Conservation (phyloP, 1,284 basidiomycete species). For the Fomitopsis schrenkii region DNA sequence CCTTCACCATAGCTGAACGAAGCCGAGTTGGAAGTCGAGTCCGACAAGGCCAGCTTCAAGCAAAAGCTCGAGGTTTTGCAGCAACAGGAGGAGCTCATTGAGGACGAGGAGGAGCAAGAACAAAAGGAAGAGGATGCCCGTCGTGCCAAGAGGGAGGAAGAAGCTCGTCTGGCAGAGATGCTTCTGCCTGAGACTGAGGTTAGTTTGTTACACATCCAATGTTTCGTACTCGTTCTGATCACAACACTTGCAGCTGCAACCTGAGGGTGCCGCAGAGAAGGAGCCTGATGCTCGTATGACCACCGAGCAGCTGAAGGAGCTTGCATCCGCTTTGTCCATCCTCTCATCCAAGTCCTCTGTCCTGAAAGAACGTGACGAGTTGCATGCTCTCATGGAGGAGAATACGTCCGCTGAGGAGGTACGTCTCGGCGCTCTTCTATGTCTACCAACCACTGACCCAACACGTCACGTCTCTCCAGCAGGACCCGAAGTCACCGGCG, state of each 20-base stretch:
- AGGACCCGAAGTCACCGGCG: slow-evolving; percentile 77
- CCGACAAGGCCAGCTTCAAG: slow-evolving; percentile 93
- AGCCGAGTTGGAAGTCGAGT: slow-evolving; percentile 93
- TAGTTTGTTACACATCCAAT: no score
- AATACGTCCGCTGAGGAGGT: slow-evolving; percentile 87
- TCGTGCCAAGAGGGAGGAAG: slow-evolving; percentile 77
- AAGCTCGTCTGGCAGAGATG: slow-evolving; percentile 71
- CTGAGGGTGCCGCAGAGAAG: slow-evolving; percentile 40
- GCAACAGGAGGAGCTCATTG: slow-evolving; percentile 98
- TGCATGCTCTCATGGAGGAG: slow-evolving; percentile 88
- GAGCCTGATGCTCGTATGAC: slow-evolving; percentile 88
- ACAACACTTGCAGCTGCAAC: slow-evolving; percentile 32
- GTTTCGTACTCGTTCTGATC: no score
- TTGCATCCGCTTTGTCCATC: slow-evolving; percentile 89
- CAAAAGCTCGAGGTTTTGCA: slow-evolving; percentile 97
- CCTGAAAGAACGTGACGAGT: slow-evolving; percentile 92
- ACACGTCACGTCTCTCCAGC: slow-evolving; percentile 1
- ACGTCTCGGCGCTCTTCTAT: slow-evolving; percentile 7
- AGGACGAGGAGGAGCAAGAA: slow-evolving; percentile 98
- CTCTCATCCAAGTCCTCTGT: slow-evolving; percentile 96
- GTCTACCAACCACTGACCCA: not conserved
- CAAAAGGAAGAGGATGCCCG: slow-evolving; percentile 92
- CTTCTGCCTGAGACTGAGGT: slow-evolving; percentile 82
- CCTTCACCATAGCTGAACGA: slow-evolving; percentile 73
- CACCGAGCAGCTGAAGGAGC: slow-evolving; percentile 91